A percentile compares a stretch with the other conserved stretches of the same genome.
phyloP scores from a whole-genome alignment of 257 asterid genomes.

The Anisodus tanguticus region DNA sequence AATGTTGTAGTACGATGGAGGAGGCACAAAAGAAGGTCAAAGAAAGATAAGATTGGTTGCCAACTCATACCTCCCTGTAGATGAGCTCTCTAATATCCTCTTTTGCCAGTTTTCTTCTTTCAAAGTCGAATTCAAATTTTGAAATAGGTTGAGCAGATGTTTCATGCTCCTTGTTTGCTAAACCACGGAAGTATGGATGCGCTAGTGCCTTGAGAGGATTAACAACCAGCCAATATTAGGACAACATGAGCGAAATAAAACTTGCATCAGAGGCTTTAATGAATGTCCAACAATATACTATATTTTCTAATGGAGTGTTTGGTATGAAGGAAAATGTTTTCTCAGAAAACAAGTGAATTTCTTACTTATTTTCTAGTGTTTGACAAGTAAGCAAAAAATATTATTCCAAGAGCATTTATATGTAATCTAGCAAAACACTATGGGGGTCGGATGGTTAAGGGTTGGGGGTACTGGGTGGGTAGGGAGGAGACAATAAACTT shows the following conservation, averaged over 20 bases:
- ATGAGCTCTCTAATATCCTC: constrained; percentile 86
- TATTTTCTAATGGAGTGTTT: not conserved
- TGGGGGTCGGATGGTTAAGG: too few relatives aligned
- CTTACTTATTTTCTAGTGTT: too few relatives aligned
- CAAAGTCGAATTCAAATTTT: constrained; percentile 88
- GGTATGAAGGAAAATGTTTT: too few relatives aligned
- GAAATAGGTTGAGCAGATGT: constrained; percentile 81
- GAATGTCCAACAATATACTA: not conserved
- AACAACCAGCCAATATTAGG: constrained; percentile 31
- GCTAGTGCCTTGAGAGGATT: constrained; percentile 66
- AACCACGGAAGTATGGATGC: constrained; percentile 77
- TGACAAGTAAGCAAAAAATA: too few relatives aligned
- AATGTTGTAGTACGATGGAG: not conserved
- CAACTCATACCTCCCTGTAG: constrained; percentile 78
- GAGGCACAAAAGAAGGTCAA: constrained; percentile 1
- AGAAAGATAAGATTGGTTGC: constrained; percentile 30
- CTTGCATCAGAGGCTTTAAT: not conserved
- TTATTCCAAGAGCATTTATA: too few relatives aligned
- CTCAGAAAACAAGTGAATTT: too few relatives aligned
- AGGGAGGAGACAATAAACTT: too few relatives aligned
- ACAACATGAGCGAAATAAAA: not conserved
- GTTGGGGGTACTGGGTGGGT: too few relatives aligned
- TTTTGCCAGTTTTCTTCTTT: constrained; percentile 70
- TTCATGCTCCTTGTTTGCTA: constrained; percentile 84
- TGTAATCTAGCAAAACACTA: too few relatives aligned